phyloP scores from a whole-genome alignment of 2,329 filamentous ascomycete genomes.

The Alternaria rosae region DNA sequence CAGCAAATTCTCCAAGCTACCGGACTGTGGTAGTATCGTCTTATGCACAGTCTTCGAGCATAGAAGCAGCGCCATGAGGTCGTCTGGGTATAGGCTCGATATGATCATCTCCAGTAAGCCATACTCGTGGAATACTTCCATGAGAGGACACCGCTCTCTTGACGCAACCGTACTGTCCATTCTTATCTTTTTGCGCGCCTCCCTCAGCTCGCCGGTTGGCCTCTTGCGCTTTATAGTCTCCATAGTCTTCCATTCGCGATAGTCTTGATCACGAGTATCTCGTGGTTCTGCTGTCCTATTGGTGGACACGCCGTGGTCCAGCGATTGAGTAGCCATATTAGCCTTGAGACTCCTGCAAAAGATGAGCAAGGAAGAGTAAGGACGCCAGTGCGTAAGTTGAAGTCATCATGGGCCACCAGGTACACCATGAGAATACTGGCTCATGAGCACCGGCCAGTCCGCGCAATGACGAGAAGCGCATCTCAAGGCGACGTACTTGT shows the following conservation, averaged over 20 bases:
- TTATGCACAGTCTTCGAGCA: constrained; percentile 36
- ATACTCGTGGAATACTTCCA: constrained; percentile 35
- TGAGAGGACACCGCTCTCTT: constrained; percentile 21
- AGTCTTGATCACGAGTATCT: not conserved
- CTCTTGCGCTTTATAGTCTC: constrained; percentile 33
- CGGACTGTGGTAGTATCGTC: constrained; percentile 29
- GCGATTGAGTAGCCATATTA: not conserved
- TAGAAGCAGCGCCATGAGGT: constrained; percentile 39
- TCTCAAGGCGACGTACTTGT: constrained; percentile 23
- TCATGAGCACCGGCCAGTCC: constrained; percentile 1
- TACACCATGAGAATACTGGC: constrained; percentile 1
- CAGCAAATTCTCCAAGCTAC: constrained; percentile 38
- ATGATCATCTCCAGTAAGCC: constrained; percentile 37
- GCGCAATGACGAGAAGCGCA: constrained; percentile 4
- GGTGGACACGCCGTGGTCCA: not conserved
- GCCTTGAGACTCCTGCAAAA: constrained; percentile 5
- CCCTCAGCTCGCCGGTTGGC: constrained; percentile 10
- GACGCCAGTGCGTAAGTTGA: not conserved
- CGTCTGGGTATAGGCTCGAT: constrained; percentile 32
- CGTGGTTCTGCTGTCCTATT: not conserved
- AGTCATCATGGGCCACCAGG: constrained; percentile 3
- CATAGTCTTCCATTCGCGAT: not conserved
- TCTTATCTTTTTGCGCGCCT: constrained; percentile 18
- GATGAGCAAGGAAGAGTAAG: constrained; percentile 12
- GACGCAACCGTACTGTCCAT: not conserved